Conservation (phyloP, 129 eudicot genomes). For the Escallonia rubra region DNA sequence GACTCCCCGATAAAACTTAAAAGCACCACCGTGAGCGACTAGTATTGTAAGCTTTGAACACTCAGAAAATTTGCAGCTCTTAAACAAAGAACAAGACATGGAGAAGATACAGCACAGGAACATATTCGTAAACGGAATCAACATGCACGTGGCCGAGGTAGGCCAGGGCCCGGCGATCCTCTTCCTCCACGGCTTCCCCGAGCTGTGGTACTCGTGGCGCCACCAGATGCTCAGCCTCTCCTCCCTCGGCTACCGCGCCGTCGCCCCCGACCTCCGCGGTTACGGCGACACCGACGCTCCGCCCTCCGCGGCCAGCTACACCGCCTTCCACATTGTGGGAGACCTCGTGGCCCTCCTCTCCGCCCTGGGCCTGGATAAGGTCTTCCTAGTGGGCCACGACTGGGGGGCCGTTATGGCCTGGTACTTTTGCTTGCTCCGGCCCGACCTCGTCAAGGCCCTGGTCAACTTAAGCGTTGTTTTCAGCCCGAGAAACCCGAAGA, state of each 20-base stretch:
- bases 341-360: conserved; percentile 67
- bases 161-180: conserved; percentile 60
- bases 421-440: conserved; percentile 55
- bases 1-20: too few species aligned
- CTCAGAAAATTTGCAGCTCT: not conserved
- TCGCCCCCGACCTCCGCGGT: conserved; percentile 93
- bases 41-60: not conserved
- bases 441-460: conserved; percentile 66
- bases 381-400: conserved; percentile 76
- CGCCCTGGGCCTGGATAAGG: conserved; percentile 34
- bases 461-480: conserved; percentile 58
- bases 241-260: conserved; percentile 58
- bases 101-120: conserved; percentile 57
- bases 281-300: conserved; percentile 87
- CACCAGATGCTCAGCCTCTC: conserved; percentile 77
- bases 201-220: conserved; percentile 94
- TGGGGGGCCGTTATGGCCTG: conserved; percentile 84
- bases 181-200: conserved; percentile 91
- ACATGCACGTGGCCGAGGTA: conserved; percentile 71
- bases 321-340: conserved; percentile 64
- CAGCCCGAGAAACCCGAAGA: conserved; percentile 49
- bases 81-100: conserved; percentile 19
- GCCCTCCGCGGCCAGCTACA: conserved; percentile 48
- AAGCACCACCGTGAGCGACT: too few species aligned
- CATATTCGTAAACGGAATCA: conserved; percentile 54